Base-by-base conservation (phyloP, 495 filamentous ascomycete species). In the Lasiosphaeria ovina region DNA sequence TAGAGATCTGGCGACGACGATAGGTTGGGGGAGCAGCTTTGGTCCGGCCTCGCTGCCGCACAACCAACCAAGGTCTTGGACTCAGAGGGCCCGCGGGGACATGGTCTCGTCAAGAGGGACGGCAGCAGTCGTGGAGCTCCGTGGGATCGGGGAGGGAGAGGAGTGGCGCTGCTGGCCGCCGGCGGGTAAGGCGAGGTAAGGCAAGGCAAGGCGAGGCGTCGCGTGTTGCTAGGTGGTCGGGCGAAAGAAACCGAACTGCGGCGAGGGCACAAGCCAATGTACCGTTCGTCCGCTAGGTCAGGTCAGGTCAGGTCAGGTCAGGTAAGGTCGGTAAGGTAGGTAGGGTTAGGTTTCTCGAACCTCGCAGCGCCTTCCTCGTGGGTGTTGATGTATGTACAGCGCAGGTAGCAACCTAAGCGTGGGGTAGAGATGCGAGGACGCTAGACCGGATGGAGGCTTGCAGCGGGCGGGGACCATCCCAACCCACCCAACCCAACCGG, bases 11-110 rank as follows among this genome's bases (percentile, higher is more conserved):
- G 24, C 24, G 24, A 24, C 24, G 24, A 24, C 24, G 33, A 10
- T 7, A 12, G 51, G 32, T 35, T 34, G 51, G 51, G 35, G 17
- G 11, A n/a, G 57, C 36, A 58, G 61, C 60, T 56, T 55, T 58
- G 11, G 60, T 50, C 61, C 58, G 44, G 50, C 59, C 59, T 61
- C 61, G 61, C 24, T 24, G 24, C 24, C 24, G 24, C 24, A 24
- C 24, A 24, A 24, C 24, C 24, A 24, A 64, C 61, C 58, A 57
- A 60, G 53, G 51, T 40, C 32, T 34, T 48, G 24, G 45, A 38
- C 52, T 64, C 59, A 62, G 34, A 54, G 52, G 58, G 52, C 35
- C 49, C 59, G 62, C 58, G 55, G 44, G 65, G 55, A 60, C 65
- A 67, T 67, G 38, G 58, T 62, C 35, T 54, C 35, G 9, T 40